Conservation (phyloP, 306 rosid genomes). For the Inga leiocalycina region DNA sequence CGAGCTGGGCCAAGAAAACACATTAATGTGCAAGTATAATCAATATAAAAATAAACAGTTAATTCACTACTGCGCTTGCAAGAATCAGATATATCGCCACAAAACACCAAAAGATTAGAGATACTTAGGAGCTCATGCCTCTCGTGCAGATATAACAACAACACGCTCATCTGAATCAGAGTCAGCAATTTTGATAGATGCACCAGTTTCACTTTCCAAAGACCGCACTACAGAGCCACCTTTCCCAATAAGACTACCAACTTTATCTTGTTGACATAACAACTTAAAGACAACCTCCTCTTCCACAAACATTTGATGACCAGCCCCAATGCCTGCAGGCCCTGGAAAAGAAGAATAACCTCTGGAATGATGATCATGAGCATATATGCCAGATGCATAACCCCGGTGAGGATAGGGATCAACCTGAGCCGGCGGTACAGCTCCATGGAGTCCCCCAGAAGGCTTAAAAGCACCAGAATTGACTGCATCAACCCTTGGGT, state of each 20-base stretch:
- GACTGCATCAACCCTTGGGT: conserved; percentile 44
- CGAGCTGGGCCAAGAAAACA: not conserved
- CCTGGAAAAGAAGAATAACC: conserved; percentile 63
- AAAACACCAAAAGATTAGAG: conserved; percentile 20
- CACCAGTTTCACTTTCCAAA: conserved; percentile 86
- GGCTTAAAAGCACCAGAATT: conserved; percentile 54
- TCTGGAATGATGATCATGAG: conserved; percentile 58
- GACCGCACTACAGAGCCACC: conserved; percentile 80
- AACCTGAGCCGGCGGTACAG: conserved; percentile 40
- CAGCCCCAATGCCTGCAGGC: conserved; percentile 53
- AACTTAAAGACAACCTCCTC: conserved; percentile 85
- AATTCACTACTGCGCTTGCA: not conserved
- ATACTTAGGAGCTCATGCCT: conserved; percentile 56
- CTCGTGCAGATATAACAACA: conserved; percentile 78
- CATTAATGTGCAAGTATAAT: not conserved
- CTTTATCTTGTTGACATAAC: conserved; percentile 80
- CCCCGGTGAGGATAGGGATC: conserved; percentile 58
- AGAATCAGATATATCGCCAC: not conserved
- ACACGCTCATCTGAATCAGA: conserved; percentile 81
- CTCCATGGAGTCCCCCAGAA: conserved; percentile 45
- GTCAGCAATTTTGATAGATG: conserved; percentile 78
- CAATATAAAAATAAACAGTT: not conserved
- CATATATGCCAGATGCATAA: conserved; percentile 45
- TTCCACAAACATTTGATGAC: conserved; percentile 66
- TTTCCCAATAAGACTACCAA: conserved; percentile 91